These are phyloP conservation scores for Paecilomyces sp. DNA, from an alignment of 2,329 filamentous ascomycete species.

Conservation along the genomic window DNA sequence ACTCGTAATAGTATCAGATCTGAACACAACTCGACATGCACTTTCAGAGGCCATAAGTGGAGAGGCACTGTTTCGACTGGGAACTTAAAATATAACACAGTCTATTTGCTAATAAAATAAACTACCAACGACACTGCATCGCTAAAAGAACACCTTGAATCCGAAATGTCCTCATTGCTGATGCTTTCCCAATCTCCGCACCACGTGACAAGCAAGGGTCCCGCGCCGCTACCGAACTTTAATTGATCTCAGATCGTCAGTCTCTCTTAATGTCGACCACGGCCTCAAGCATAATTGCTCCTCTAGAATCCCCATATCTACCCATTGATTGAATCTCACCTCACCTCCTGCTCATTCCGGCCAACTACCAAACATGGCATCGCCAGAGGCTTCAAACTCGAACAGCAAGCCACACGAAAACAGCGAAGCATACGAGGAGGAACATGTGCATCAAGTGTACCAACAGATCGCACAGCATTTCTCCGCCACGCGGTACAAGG, in stretches of 20 bases:
- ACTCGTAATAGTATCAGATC: too few species aligned
- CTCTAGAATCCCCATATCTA: not conserved
- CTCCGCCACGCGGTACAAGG: slow-evolving; percentile 54
- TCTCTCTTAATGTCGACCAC: not conserved
- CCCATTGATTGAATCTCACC: too few species aligned
- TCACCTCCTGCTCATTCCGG: too few species aligned
- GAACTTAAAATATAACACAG: too few species aligned
- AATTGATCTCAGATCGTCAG: not conserved
- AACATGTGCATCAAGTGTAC: slow-evolving; percentile 89
- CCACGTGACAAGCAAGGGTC: not conserved
- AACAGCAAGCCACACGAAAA: not conserved
- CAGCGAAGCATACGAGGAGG: slow-evolving; percentile 60
- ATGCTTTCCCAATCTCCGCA: slow-evolving; percentile 5
- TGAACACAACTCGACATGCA: too few species aligned
- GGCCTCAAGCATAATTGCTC: not conserved
- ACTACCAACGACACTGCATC: too few species aligned
- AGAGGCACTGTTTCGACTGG: too few species aligned
- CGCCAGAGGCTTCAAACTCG: not conserved
- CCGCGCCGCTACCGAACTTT: not conserved
- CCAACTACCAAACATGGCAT: not conserved
- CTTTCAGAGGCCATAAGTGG: too few species aligned
- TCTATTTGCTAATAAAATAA: too few species aligned
- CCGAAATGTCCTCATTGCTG: not conserved
- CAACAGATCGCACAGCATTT: slow-evolving; percentile 47
- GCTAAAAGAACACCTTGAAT: not conserved